Conservation (phyloP, 108 stramenopile genomes). For the Halocafeteria seosinensis region DNA sequence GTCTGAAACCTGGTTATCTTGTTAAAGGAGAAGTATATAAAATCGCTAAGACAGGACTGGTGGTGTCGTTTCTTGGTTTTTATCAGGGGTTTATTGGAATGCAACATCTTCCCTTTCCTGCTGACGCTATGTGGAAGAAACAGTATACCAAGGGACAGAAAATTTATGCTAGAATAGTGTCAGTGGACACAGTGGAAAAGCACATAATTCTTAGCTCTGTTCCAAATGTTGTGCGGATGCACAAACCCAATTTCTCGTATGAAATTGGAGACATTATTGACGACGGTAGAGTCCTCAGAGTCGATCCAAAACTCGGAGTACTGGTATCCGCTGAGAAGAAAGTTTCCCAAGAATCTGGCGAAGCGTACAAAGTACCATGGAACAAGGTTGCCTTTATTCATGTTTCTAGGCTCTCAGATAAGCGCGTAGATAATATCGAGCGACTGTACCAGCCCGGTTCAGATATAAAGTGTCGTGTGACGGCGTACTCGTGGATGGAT, state of each 20-base stretch:
- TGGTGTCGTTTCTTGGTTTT: conserved; percentile 26
- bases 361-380: not conserved
- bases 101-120: conserved; percentile 17
- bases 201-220: conserved; percentile 15
- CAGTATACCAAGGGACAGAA: conserved; percentile 14
- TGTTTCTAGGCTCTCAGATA: not conserved
- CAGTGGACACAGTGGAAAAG: conserved; percentile 25
- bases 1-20: not conserved
- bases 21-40: not conserved
- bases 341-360: not conserved
- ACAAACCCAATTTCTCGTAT: too few relatives aligned
- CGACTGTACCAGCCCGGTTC: not conserved
- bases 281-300: not conserved
- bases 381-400: not conserved
- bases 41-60: not conserved
- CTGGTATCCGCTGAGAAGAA: not conserved
- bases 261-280: too few relatives aligned
- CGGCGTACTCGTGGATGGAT: not conserved
- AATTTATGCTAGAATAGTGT: conserved; percentile 22
- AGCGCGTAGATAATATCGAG: not conserved
- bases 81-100: conserved; percentile 21
- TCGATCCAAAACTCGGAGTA: not conserved
- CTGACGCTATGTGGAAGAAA: conserved; percentile 14
- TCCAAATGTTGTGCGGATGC: conserved; percentile 20
- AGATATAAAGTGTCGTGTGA: not conserved